phyloP scores from a whole-genome alignment of 768 basidiomycete species.

The Boletus rubroflammeus region DNA sequence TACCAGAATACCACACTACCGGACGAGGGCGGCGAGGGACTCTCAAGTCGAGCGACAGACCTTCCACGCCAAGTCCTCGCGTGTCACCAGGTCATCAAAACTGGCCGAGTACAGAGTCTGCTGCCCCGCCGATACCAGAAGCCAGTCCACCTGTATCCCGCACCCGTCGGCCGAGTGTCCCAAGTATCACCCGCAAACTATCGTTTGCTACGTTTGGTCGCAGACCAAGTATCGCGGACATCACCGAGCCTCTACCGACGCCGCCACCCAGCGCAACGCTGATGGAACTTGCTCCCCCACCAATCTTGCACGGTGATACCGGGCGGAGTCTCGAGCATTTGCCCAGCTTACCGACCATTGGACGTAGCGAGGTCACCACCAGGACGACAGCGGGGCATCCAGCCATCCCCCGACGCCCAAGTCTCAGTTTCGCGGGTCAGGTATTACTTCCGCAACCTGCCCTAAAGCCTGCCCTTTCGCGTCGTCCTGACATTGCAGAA shows the following conservation, averaged over 20 bases:
- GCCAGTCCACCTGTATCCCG: constrained; percentile 3
- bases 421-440: constrained; percentile 5
- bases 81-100: constrained; percentile 16
- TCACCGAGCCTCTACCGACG: constrained; percentile 18
- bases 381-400: not conserved
- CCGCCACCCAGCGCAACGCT: constrained; percentile 13
- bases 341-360: constrained; percentile 23
- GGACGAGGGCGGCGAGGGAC: constrained; percentile 12
- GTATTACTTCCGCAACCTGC: not conserved
- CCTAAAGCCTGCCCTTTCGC: not conserved
- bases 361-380: not conserved
- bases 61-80: constrained; percentile 22
- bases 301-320: constrained; percentile 8
- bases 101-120: constrained; percentile 24
- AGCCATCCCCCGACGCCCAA: constrained; percentile 12
- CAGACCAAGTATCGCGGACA: constrained; percentile 22
- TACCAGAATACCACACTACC: not conserved
- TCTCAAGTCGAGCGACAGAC: constrained; percentile 4
- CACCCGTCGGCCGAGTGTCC: constrained; percentile 26
- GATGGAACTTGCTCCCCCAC: constrained; percentile 19
- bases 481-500: constrained; percentile 3
- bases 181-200: constrained; percentile 31
- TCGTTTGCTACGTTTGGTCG: constrained; percentile 30
- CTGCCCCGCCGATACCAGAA: constrained; percentile 5
- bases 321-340: constrained; percentile 20